phyloP scores from a whole-genome alignment of 257 asterid genomes.

The Rhazya stricta region DNA sequence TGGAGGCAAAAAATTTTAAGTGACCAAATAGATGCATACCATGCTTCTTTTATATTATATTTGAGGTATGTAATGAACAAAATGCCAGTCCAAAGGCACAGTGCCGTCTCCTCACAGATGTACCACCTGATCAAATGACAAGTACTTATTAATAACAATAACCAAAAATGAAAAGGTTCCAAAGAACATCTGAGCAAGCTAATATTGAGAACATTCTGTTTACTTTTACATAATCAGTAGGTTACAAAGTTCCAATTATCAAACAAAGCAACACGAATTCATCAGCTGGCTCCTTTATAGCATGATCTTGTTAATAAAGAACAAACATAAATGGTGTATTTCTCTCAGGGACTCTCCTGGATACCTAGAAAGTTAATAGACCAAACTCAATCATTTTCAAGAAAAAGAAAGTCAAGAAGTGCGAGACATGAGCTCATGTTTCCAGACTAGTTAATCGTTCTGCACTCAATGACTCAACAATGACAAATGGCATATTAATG shows the following conservation, averaged over 20 bases:
- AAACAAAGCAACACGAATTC: background rate
- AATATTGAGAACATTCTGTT: background rate
- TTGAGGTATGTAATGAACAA: conserved; percentile 67
- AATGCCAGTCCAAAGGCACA: conserved; percentile 82
- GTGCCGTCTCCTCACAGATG: conserved; percentile 74
- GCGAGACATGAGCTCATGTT: background rate
- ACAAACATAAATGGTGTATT: background rate
- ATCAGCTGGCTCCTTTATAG: background rate
- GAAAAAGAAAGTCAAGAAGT: background rate
- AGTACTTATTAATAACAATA: conserved; percentile 6
- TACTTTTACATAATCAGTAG: background rate
- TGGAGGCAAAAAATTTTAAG: background rate
- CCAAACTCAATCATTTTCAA: background rate
- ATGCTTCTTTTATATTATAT: conserved; percentile 62
- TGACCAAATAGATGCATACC: conserved; percentile 46
- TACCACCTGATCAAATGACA: conserved; percentile 70
- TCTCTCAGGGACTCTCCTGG: background rate
- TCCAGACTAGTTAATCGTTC: background rate
- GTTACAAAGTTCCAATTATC: background rate
- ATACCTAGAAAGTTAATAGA: background rate
- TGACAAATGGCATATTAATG: background rate
- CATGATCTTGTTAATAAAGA: background rate
- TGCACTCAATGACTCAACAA: background rate
- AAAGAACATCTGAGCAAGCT: background rate
- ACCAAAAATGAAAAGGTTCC: background rate